Conservation (phyloP, 805 yeast species). For the Kodamaea sagamina region DNA sequence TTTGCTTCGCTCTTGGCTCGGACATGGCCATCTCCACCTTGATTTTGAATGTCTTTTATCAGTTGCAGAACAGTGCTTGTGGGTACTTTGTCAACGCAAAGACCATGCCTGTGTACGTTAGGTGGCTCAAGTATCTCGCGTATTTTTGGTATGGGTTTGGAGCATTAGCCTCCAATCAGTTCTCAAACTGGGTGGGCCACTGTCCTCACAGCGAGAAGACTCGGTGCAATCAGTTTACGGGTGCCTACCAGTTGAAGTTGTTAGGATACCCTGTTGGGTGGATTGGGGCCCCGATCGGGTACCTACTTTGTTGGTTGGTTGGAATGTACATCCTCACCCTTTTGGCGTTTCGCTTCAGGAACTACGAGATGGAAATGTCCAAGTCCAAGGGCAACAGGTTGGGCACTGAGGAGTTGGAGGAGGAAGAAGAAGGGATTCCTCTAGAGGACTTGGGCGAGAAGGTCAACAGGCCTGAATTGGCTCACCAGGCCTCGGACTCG, state of each 20-base stretch:
- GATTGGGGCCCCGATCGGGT: slow-evolving; percentile 26
- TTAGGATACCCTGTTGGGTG: slow-evolving; percentile 28
- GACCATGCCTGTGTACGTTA: slow-evolving; percentile 31
- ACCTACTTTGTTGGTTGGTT: slow-evolving; percentile 22
- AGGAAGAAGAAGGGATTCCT: slow-evolving; percentile 10
- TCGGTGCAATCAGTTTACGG: slow-evolving; percentile 23
- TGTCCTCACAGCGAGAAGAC: slow-evolving; percentile 29
- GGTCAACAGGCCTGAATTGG: neutral
- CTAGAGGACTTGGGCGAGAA: slow-evolving; percentile 11
- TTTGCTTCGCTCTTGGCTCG: slow-evolving; percentile 38
- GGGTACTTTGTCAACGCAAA: slow-evolving; percentile 31
- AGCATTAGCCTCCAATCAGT: slow-evolving; percentile 28
- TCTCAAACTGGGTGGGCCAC: slow-evolving; percentile 25
- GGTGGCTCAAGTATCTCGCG: slow-evolving; percentile 30
- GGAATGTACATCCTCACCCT: slow-evolving; percentile 21
- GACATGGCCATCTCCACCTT: slow-evolving; percentile 24
- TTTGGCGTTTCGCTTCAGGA: slow-evolving; percentile 19
- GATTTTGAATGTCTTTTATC: slow-evolving; percentile 24
- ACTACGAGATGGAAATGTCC: slow-evolving; percentile 26
- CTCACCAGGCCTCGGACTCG: neutral
- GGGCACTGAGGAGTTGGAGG: slow-evolving; percentile 19
- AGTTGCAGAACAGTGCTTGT: slow-evolving; percentile 31
- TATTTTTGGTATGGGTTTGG: slow-evolving; percentile 33
- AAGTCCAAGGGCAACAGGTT: slow-evolving; percentile 23
- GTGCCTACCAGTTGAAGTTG: slow-evolving; percentile 22